phyloP scores from a whole-genome alignment of 2,329 filamentous ascomycete species.

The Aureobasidium sp. region DNA sequence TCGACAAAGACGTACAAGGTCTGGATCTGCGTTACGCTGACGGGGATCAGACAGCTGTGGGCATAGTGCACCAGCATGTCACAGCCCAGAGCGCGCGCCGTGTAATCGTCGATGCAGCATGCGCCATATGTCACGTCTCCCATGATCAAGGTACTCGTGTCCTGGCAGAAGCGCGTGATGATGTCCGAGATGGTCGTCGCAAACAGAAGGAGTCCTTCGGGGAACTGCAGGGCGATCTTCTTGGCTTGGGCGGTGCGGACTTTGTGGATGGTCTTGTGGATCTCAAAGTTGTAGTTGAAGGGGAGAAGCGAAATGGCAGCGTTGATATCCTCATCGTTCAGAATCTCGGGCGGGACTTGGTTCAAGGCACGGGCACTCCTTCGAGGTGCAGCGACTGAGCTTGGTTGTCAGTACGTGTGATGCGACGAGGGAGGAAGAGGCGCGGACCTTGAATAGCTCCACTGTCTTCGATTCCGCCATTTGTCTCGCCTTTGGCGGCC shows the following conservation, averaged over 20 bases:
- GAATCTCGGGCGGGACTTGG: slow-evolving; percentile 79
- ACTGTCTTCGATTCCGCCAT: slow-evolving; percentile 48
- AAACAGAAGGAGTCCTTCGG: slow-evolving; percentile 89
- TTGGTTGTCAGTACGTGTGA: neutral
- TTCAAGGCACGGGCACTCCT: slow-evolving; percentile 76
- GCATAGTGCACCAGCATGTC: slow-evolving; percentile 95
- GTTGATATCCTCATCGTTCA: slow-evolving; percentile 78
- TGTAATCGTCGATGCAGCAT: slow-evolving; percentile 98
- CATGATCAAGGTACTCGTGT: slow-evolving; percentile 93
- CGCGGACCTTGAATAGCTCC: slow-evolving; percentile 61
- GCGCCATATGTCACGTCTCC: slow-evolving; percentile 98
- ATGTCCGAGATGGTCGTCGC: slow-evolving; percentile 98
- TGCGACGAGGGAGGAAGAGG: slow-evolving; percentile 14
- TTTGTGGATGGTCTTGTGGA: slow-evolving; percentile 94
- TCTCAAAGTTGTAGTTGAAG: slow-evolving; percentile 96
- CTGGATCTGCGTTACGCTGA: slow-evolving; percentile 93
- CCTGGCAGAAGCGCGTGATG: slow-evolving; percentile 85
- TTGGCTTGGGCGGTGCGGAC: slow-evolving; percentile 74
- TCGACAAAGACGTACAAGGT: slow-evolving; percentile 98
- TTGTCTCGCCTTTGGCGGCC: slow-evolving; percentile 40
- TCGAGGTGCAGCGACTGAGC: slow-evolving; percentile 61
- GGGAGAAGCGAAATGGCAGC: slow-evolving; percentile 81
- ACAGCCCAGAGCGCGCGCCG: slow-evolving; percentile 85
- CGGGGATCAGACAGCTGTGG: slow-evolving; percentile 91
- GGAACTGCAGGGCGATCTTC: slow-evolving; percentile 91